Evolutionary conservation across 2,329 filamentous ascomycete species (phyloP).

Genomic region (Stylonectria norvegica): DNA sequence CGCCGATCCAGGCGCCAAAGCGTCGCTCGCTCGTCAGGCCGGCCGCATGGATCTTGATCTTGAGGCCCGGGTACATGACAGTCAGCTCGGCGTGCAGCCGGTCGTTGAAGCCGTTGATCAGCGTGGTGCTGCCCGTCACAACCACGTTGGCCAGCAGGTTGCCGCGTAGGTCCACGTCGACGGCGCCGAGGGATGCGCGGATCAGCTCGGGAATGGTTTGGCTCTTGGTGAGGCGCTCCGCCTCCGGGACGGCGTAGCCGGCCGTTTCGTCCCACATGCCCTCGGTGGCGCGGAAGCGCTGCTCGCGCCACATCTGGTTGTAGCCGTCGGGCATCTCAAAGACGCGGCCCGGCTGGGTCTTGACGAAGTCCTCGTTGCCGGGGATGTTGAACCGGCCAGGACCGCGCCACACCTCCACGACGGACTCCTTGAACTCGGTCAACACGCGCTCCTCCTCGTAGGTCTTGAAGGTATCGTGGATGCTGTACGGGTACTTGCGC

Average conservation of each 20-base stretch:
- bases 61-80: conserved; percentile 75
- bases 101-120: conserved; percentile 90
- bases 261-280: conserved; percentile 86
- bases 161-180: conserved; percentile 85
- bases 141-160: conserved; percentile 86
- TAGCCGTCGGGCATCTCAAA: conserved; percentile 97
- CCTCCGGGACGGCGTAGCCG: conserved; percentile 52
- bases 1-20: conserved; percentile 94
- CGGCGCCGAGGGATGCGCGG: conserved; percentile 68
- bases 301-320: conserved; percentile 90
- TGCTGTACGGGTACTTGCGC: conserved; percentile 62
- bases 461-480: conserved; percentile 68
- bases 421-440: conserved; percentile 95
- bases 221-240: conserved; percentile 56
- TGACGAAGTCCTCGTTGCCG: conserved; percentile 74
- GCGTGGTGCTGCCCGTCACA: conserved; percentile 80
- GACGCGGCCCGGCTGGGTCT: conserved; percentile 71
- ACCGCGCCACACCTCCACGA: conserved; percentile 89
- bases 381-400: conserved; percentile 62
- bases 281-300: conserved; percentile 83
- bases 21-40: conserved; percentile 83
- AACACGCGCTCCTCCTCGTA: conserved; percentile 91
- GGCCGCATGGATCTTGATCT: conserved; percentile 84
- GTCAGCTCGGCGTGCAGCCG: conserved; percentile 81
- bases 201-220: conserved; percentile 85